These are phyloP conservation scores for Ceratocystis variospora DNA, from an alignment of 2,329 filamentous ascomycete species.

Conservation along the genomic window DNA sequence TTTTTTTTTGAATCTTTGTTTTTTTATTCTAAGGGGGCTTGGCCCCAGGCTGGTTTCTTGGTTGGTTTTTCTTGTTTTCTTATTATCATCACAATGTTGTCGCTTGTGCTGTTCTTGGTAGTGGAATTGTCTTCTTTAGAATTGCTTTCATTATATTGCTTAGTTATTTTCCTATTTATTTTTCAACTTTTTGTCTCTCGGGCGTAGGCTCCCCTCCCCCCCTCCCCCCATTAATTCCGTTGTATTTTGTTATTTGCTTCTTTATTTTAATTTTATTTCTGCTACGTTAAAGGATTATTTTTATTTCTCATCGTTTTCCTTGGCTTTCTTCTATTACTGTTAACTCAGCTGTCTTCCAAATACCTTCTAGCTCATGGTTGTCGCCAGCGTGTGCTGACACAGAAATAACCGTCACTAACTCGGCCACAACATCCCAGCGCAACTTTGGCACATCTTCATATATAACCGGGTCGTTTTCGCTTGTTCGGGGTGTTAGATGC, in stretches of 20 bases:
- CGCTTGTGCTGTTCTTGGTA: neutral
- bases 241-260: neutral
- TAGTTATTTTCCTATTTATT: neutral
- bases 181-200: neutral
- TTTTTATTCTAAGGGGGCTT: neutral
- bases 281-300: neutral
- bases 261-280: neutral
- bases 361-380: neutral
- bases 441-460: slow-evolving; percentile 4
- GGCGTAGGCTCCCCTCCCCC: neutral
- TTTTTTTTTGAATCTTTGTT: neutral
- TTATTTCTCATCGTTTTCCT: neutral
- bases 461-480: neutral
- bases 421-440: slow-evolving; percentile 12
- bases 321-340: slow-evolving; percentile 12
- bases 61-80: neutral
- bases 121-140: slow-evolving; percentile 2
- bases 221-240: neutral
- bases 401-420: slow-evolving; percentile 5
- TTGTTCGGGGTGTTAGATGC: neutral
- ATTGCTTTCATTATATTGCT: slow-evolving; percentile 2
- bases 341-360: slow-evolving; percentile 11
- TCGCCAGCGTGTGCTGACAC: neutral
- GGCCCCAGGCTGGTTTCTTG: neutral
- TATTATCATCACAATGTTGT: slow-evolving; percentile 6